Evolutionary conservation across 495 filamentous ascomycete genomes (phyloP).

Genomic region (Hypoxylon trugodes): DNA sequence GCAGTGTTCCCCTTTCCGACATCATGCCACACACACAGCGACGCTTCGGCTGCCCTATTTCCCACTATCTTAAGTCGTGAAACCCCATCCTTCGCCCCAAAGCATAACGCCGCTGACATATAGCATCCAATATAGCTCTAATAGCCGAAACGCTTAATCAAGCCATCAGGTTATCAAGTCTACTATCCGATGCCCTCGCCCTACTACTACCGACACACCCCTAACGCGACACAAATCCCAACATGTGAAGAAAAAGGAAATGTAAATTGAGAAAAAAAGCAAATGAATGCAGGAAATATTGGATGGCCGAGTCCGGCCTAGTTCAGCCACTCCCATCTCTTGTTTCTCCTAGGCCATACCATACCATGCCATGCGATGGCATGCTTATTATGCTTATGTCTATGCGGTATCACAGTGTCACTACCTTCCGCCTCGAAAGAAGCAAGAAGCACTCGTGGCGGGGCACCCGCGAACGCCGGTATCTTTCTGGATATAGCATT

Average conservation of each 20-base stretch:
- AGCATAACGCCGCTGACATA: constrained; percentile 22
- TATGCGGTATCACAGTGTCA: constrained; percentile 19
- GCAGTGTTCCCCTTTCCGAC: constrained; percentile 4
- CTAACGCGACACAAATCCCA: too few species aligned
- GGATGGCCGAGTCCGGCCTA: too few species aligned
- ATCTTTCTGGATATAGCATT: background rate
- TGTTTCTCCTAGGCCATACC: too few species aligned
- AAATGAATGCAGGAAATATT: too few species aligned
- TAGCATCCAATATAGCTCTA: background rate
- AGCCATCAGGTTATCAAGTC: too few species aligned
- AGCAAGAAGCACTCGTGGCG: too few species aligned
- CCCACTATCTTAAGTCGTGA: constrained; percentile 10
- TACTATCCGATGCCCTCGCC: background rate
- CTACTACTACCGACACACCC: too few species aligned
- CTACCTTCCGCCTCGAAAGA: too few species aligned
- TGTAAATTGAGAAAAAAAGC: too few species aligned
- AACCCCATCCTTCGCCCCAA: constrained; percentile 2
- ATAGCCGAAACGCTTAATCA: background rate
- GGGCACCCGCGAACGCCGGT: background rate
- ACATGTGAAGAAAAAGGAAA: too few species aligned
- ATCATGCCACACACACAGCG: background rate
- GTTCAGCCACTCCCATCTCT: too few species aligned
- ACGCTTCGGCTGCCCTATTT: background rate
- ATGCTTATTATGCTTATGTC: constrained; percentile 17
- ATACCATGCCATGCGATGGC: too few species aligned